Evolutionary conservation across 352 stramenopile genomes (phyloP), one percentile per base, ranked within the genome.

Genomic region (Pythium rishiriense): DNA sequence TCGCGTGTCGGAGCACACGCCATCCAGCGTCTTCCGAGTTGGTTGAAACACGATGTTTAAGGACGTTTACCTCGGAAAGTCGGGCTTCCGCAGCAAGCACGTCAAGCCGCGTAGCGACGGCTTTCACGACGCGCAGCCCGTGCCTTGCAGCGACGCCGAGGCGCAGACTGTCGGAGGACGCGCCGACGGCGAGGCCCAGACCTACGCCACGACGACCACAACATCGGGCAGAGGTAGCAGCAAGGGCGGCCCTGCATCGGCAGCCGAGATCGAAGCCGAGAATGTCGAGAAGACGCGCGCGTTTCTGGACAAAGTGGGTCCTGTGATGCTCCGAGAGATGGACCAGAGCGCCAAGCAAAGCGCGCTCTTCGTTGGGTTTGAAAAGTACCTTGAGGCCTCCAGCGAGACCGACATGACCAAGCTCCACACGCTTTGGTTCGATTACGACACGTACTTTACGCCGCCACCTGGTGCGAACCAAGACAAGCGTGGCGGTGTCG

Each of bases 381-480:
- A 89, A 48, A 63, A 62, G 46, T 75, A 87, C 64, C 54, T 89
- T 19, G 77, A 87, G 48, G 76, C 86, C n/a, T 77, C 75, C 2
- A 76, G 84, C n/a, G 81, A 93, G 41, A 88, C 79, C 33, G 77
- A 81, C 33, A 72, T 88, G 45, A 68, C 49, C 22, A 89, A 91
- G 59, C 68, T 91, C 9, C 80, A 87, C 22, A 72, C 70, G 48
- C 68, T 93, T 25, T 58, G 72, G 43, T 93, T 93, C 29, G 84
- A 93, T 73, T 91, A 78, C 35, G 80, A 90, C 60, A 52, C 76
- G 48, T 89, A 79, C 62, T 91, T 93, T 59, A 48, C 55, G 17
- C 50, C 64, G 8, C 11, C 7, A 42, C 37, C 9, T 9, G 54
- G 7, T 21, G 21, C n/a, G n/a, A 42, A 41, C 21, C 26, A 51